phyloP scores from a whole-genome alignment of 345 rosid genomes.

The Streptanthus diversifolius region DNA sequence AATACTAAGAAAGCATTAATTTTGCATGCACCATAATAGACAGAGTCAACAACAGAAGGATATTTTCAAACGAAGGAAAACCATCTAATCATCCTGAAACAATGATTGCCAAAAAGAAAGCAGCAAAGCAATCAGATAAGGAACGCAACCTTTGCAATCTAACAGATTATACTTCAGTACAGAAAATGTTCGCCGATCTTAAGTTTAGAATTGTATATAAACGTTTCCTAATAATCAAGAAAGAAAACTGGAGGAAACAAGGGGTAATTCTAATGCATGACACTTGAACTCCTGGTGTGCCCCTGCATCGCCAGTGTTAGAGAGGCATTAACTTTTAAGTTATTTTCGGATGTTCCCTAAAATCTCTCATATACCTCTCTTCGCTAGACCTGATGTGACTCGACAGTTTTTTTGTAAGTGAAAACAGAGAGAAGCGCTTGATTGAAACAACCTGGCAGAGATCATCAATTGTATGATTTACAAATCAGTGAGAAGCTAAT shows the following conservation, averaged over 20 bases:
- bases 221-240: background rate
- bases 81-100: background rate
- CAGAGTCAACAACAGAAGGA: constrained; percentile 20
- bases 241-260: constrained; percentile 3
- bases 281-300: background rate
- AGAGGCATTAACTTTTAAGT: background rate
- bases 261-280: constrained; percentile 19
- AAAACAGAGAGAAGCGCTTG: background rate
- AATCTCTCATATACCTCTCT: background rate
- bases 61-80: background rate
- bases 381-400: constrained; percentile 11
- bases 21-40: constrained; percentile 11
- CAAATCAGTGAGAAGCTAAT: constrained; percentile 4
- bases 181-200: background rate
- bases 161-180: background rate
- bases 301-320: background rate
- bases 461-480: background rate
- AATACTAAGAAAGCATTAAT: constrained; percentile 8
- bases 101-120: constrained; percentile 11
- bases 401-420: background rate
- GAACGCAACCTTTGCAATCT: constrained; percentile 5
- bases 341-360: background rate
- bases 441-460: constrained; percentile 4
- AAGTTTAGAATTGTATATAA: background rate
- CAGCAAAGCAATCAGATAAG: constrained; percentile 11